These are phyloP conservation scores for Sugiyamaella grinbergsii DNA, from an alignment of 1,139 yeast species.

Conservation along the genomic window DNA sequence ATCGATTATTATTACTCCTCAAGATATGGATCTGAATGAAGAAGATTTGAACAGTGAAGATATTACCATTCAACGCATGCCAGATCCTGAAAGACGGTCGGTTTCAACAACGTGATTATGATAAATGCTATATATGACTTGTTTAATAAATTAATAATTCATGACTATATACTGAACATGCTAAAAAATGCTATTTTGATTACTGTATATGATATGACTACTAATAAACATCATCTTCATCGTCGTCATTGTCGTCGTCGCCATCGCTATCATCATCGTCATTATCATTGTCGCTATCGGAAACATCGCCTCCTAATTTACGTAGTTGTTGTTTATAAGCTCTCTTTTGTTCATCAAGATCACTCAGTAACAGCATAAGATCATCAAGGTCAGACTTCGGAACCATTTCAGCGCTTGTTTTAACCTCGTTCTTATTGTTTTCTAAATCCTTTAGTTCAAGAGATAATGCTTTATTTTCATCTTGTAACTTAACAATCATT, in stretches of 20 bases:
- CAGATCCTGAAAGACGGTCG: slow-evolving; percentile 50
- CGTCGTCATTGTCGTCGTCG: slow-evolving; percentile 56
- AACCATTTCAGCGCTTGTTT: slow-evolving; percentile 42
- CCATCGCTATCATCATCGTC: slow-evolving; percentile 55
- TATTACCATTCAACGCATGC: slow-evolving; percentile 72
- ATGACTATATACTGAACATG: neutral
- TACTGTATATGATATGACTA: slow-evolving; percentile 25
- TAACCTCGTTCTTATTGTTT: slow-evolving; percentile 18
- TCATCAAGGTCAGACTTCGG: slow-evolving; percentile 72
- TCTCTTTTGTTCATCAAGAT: slow-evolving; percentile 67
- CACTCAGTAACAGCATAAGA: slow-evolving; percentile 70
- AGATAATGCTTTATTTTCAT: slow-evolving; percentile 28
- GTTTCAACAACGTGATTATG: too few species aligned
- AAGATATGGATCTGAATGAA: slow-evolving; percentile 68
- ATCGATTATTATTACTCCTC: slow-evolving; percentile 92
- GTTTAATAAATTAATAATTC: neutral
- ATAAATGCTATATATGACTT: neutral
- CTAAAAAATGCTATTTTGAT: slow-evolving; percentile 1
- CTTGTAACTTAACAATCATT: slow-evolving; percentile 28
- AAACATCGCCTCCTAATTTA: slow-evolving; percentile 48
- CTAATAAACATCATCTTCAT: slow-evolving; percentile 52
- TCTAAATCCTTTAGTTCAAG: slow-evolving; percentile 15
- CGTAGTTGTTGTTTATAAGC: slow-evolving; percentile 58
- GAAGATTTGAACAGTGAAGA: slow-evolving; percentile 62
- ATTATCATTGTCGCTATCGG: slow-evolving; percentile 54